Conservation (phyloP, 345 rosid genomes). For the Lepidium didymum region DNA sequence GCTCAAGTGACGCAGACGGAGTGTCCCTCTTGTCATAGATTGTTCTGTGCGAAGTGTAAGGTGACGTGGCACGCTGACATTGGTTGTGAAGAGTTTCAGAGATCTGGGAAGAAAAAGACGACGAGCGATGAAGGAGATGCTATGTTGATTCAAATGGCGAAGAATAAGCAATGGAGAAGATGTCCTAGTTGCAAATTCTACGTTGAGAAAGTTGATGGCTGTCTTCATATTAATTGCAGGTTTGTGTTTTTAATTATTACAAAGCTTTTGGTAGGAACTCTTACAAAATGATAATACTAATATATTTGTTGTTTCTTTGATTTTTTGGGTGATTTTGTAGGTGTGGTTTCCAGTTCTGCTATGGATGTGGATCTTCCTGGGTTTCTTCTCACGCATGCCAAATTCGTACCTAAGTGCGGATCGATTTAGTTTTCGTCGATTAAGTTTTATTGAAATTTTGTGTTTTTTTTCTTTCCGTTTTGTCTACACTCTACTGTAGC, state of each 20-base stretch:
- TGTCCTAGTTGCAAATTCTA: conserved; percentile 37
- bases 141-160: conserved; percentile 37
- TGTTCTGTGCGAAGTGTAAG: conserved; percentile 15
- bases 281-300: too few species aligned
- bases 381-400: not conserved
- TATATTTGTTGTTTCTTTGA: too few species aligned
- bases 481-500: too few species aligned
- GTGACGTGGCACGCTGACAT: conserved; percentile 21
- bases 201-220: conserved; percentile 37
- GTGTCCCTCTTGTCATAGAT: conserved; percentile 58
- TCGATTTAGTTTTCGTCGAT: not conserved
- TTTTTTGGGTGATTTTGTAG: not conserved
- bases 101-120: conserved; percentile 16
- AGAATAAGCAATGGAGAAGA: conserved; percentile 38
- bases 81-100: conserved; percentile 35
- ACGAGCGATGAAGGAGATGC: conserved; percentile 27
- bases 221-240: conserved; percentile 42
- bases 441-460: not conserved
- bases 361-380: conserved; percentile 37
- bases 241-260: not conserved
- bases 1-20: conserved; percentile 43
- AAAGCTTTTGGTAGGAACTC: too few species aligned
- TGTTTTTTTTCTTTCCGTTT: not conserved
- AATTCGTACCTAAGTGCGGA: not conserved
- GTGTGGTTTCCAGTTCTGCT: conserved; percentile 38